Conservation (phyloP, 176 grass and related monocot species). For the Rhynchospora tenuis region DNA sequence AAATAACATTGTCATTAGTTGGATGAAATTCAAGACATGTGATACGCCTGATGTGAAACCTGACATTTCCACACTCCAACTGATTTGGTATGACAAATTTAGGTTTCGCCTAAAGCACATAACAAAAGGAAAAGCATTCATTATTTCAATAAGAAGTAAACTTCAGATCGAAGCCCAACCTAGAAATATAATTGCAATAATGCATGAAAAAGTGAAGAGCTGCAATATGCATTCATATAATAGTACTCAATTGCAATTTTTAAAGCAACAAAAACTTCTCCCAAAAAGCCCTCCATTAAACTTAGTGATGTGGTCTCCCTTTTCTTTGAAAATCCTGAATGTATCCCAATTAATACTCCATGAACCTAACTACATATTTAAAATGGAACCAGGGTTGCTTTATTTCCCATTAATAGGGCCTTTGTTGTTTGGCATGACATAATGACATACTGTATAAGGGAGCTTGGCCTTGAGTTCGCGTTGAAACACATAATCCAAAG, state of each 20-base stretch:
- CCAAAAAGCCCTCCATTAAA: neutral
- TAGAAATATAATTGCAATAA: neutral
- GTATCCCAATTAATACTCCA: neutral
- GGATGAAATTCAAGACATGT: constrained; percentile 97
- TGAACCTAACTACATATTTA: neutral
- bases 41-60: constrained; percentile 73
- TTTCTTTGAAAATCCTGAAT: neutral
- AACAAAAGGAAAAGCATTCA: constrained; percentile 1
- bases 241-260: neutral
- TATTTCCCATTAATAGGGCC: neutral
- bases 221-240: neutral
- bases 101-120: constrained; percentile 46
- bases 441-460: constrained; percentile 21
- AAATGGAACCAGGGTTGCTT: too few relatives aligned
- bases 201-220: neutral
- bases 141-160: neutral
- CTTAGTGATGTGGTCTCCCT: neutral
- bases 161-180: neutral
- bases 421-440: neutral
- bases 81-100: constrained; percentile 63
- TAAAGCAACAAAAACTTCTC: constrained; percentile 19
- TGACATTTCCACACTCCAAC: constrained; percentile 76
- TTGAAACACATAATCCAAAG: constrained; percentile 75
- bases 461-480: constrained; percentile 78
- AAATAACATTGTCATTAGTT: constrained; percentile 60